These are phyloP conservation scores for Camelina hispida DNA, from an alignment of 345 rosid species.

Conservation along the genomic window DNA sequence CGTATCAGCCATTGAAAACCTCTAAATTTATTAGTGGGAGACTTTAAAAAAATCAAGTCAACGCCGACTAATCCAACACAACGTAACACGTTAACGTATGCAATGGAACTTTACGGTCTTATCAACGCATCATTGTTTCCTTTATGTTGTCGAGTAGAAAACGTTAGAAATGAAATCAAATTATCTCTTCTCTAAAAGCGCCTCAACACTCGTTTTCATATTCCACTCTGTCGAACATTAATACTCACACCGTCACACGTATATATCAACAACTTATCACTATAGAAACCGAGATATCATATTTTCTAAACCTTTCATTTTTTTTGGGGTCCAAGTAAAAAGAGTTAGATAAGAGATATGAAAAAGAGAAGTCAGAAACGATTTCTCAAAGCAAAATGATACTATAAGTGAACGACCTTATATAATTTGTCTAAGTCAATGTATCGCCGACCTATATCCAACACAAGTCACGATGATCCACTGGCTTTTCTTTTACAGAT, in stretches of 20 bases:
- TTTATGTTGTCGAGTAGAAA: background rate
- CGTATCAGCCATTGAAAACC: slow-evolving; percentile 16
- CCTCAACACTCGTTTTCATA: background rate
- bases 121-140: background rate
- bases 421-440: too few species aligned
- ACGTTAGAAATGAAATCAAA: background rate
- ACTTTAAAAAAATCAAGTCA: slow-evolving; percentile 25
- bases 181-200: background rate
- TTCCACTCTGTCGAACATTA: slow-evolving; percentile 3
- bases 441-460: too few species aligned
- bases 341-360: too few species aligned
- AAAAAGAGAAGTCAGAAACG: too few species aligned
- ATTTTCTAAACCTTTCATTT: too few species aligned
- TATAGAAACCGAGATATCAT: too few species aligned
- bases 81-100: slow-evolving; percentile 32
- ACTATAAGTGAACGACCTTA: too few species aligned
- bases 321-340: too few species aligned
- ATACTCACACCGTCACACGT: background rate
- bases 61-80: slow-evolving; percentile 21
- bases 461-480: too few species aligned
- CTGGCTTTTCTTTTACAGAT: too few species aligned
- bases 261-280: background rate
- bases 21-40: slow-evolving; percentile 25
- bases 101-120: slow-evolving; percentile 1
- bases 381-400: too few species aligned